A percentile compares a stretch with the other conserved stretches of the same genome.
phyloP scores from a whole-genome alignment of 495 filamentous ascomycete genomes.

The Collariella sp. region DNA sequence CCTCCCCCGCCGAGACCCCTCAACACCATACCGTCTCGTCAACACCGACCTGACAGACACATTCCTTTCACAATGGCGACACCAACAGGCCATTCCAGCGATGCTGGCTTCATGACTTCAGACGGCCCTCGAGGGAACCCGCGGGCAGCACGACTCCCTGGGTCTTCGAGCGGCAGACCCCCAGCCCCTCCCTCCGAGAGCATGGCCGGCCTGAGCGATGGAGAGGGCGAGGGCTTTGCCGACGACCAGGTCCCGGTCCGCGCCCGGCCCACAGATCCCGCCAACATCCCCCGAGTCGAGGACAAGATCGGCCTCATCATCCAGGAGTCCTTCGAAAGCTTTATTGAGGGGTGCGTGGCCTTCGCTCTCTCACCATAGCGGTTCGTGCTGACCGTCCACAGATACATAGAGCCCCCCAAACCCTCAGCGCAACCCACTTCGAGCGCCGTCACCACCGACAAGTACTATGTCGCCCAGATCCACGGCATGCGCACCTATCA shows the following conservation, averaged over 20 bases:
- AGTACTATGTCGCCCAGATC: conserved; percentile 95
- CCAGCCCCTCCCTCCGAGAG: conserved; percentile 60
- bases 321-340: conserved; percentile 74
- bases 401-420: conserved; percentile 67
- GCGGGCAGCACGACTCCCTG: conserved; percentile 26
- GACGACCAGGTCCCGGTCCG: conserved; percentile 49
- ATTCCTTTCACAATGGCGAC: conserved; percentile 21
- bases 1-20: conserved; percentile 1
- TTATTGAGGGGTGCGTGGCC: conserved; percentile 66
- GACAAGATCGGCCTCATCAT: conserved; percentile 81
- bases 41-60: neutral
- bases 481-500: conserved; percentile 76
- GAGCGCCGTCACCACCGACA: conserved; percentile 68
- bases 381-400: conserved; percentile 20
- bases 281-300: conserved; percentile 68
- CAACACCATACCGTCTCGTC: conserved; percentile 4
- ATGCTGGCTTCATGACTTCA: conserved; percentile 37
- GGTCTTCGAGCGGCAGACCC: conserved; percentile 51
- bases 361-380: neutral
- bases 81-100: conserved; percentile 36
- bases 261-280: conserved; percentile 50
- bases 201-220: conserved; percentile 52
- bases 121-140: conserved; percentile 35
- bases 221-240: conserved; percentile 50
- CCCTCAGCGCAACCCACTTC: conserved; percentile 67